Evolutionary conservation across 257 asterid genomes (phyloP).

Genomic region (Jaltomata sinuosa): DNA sequence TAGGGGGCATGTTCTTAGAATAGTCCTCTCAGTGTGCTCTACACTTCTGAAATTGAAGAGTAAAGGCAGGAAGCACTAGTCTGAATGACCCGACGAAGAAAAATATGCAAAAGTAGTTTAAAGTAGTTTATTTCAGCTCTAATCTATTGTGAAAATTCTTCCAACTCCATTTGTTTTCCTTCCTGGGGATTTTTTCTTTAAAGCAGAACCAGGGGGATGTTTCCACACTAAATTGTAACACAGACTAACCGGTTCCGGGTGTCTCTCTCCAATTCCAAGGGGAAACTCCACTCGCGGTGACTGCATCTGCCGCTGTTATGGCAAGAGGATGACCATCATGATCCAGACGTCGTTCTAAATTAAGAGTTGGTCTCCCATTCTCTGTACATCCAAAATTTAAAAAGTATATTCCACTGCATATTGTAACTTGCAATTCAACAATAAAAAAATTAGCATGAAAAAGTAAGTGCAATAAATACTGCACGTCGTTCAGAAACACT

Average conservation of each 20-base stretch:
- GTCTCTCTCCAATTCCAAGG: slow-evolving; percentile 98
- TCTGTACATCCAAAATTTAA: slow-evolving; percentile 29
- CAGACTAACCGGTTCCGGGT: slow-evolving; percentile 61
- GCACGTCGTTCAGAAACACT: neutral
- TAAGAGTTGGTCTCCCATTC: slow-evolving; percentile 61
- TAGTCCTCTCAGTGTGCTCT: neutral
- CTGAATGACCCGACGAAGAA: neutral
- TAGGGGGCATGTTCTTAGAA: neutral
- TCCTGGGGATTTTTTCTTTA: neutral
- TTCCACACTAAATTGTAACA: slow-evolving; percentile 2
- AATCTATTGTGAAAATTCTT: neutral
- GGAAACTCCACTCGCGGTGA: slow-evolving; percentile 70
- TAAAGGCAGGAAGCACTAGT: neutral
- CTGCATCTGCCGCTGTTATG: slow-evolving; percentile 74
- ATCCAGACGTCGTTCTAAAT: slow-evolving; percentile 66
- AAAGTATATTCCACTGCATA: neutral
- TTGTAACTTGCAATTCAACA: neutral
- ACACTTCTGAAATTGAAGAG: neutral
- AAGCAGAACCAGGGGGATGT: neutral
- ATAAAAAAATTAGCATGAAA: neutral
- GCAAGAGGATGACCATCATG: slow-evolving; percentile 94
- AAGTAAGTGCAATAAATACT: neutral
- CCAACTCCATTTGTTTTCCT: neutral
- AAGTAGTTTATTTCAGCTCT: neutral
- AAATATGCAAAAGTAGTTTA: neutral